Conservation (phyloP, 2,329 filamentous ascomycete species). For the Sarocladium kiliense region DNA sequence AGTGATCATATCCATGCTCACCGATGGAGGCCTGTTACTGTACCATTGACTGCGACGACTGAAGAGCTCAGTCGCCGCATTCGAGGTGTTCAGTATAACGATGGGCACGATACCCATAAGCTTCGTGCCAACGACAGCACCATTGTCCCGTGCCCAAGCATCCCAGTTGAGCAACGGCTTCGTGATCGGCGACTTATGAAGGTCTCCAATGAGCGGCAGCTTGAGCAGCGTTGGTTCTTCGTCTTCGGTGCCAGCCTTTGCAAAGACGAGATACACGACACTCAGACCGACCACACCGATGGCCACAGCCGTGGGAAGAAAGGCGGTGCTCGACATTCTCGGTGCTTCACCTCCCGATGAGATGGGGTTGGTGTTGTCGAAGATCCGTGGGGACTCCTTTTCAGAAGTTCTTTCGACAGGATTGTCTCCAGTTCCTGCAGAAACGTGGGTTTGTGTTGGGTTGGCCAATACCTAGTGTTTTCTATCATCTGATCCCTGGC, state of each 20-base stretch:
- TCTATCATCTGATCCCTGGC: no score
- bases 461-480: no score
- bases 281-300: not conserved
- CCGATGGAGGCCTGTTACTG: constrained; percentile 16
- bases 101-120: constrained; percentile 17
- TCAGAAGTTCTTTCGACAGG: no score
- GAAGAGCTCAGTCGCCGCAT: constrained; percentile 16
- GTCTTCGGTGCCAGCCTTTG: not conserved
- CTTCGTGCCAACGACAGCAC: constrained; percentile 13
- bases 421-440: no score
- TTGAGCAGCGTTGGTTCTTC: constrained; percentile 6
- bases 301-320: not conserved
- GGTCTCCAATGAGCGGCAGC: constrained; percentile 16
- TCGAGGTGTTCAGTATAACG: constrained; percentile 15
- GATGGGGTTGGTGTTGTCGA: no score
- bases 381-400: no score
- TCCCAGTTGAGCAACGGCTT: constrained; percentile 16
- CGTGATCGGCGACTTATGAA: constrained; percentile 16
- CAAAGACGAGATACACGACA: not conserved
- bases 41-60: constrained; percentile 17
- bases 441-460: no score
- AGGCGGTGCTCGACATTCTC: not conserved
- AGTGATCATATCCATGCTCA: constrained; percentile 20
- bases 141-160: constrained; percentile 14
- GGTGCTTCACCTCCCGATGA: no score